These are phyloP conservation scores for Rugonectria rugulosa DNA, from an alignment of 2,329 filamentous ascomycete species.

Conservation along the genomic window DNA sequence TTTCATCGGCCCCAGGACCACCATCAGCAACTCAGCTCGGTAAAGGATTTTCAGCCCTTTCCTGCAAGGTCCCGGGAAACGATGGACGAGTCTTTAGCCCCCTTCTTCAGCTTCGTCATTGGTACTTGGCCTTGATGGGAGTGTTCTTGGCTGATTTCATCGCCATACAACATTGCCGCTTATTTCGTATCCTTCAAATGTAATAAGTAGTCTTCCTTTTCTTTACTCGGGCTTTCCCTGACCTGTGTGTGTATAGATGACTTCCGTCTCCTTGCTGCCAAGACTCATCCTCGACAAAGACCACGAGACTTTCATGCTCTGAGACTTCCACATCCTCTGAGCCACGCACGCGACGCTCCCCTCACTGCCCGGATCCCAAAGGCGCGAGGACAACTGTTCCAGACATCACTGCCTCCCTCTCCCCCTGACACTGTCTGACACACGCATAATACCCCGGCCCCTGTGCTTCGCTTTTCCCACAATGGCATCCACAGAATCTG, in stretches of 20 bases:
- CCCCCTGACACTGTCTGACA: no score
- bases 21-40: background rate
- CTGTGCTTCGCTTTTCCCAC: background rate
- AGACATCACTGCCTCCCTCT: background rate
- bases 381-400: background rate
- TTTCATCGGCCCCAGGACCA: background rate
- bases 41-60: conserved; percentile 48
- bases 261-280: background rate
- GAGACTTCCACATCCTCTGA: conserved; percentile 19
- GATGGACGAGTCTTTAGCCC: no score
- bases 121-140: no score
- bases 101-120: no score
- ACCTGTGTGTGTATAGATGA: background rate
- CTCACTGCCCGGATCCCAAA: conserved; percentile 1
- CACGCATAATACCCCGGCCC: background rate
- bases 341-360: conserved; percentile 16
- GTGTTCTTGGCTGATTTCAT: no score
- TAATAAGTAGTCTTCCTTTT: no score
- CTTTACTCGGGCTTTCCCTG: no score
- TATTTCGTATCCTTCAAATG: no score
- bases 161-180: no score
- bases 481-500: conserved; percentile 37
- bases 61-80: no score
- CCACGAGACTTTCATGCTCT: conserved; percentile 16
- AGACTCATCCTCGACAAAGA: background rate